phyloP scores from a whole-genome alignment of 495 filamentous ascomycete species.

The Xylaria palmicola region DNA sequence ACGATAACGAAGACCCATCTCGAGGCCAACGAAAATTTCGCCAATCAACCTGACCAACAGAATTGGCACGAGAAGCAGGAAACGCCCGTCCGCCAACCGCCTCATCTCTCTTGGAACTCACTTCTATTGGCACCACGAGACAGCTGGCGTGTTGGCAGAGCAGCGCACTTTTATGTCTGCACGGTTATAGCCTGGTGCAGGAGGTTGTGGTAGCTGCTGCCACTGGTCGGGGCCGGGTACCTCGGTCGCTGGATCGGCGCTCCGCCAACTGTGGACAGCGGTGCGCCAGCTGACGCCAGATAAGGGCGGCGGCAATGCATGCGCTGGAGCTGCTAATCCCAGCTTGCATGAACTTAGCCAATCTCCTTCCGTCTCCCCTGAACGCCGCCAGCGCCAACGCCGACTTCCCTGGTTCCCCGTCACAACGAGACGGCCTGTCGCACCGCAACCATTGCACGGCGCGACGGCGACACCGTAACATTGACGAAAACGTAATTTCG shows the following conservation, averaged over 20 bases:
- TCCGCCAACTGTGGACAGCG: neutral
- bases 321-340: constrained; percentile 4
- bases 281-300: too few species aligned
- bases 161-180: too few species aligned
- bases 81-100: neutral
- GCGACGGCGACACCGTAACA: neutral
- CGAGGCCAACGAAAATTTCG: neutral
- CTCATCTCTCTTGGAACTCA: neutral
- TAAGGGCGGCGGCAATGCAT: constrained; percentile 9
- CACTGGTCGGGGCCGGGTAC: too few species aligned
- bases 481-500: neutral
- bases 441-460: neutral
- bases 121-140: neutral
- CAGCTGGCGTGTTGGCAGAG: neutral
- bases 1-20: neutral
- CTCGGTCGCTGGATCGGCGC: neutral
- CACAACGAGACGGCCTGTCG: constrained; percentile 8
- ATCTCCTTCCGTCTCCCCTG: constrained; percentile 15
- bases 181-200: too few species aligned
- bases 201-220: neutral
- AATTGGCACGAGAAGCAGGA: neutral
- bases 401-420: neutral
- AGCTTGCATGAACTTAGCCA: constrained; percentile 15
- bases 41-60: neutral
- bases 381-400: neutral